These are phyloP conservation scores for Magnusiomyces tetraspermus DNA, from an alignment of 1,139 yeast species.

Conservation along the genomic window DNA sequence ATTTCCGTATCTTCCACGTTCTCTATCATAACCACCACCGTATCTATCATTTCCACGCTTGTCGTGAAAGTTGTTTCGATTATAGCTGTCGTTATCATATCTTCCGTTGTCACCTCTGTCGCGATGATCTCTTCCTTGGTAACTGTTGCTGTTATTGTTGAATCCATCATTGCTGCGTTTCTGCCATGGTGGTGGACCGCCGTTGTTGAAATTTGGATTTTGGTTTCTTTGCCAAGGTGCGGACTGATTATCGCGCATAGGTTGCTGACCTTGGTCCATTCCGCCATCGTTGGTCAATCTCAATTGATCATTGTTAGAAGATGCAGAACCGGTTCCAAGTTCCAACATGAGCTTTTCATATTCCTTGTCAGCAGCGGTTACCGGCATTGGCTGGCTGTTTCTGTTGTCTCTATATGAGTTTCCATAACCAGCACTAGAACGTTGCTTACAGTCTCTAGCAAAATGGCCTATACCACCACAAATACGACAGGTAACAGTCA, in stretches of 20 bases:
- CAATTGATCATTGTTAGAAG: conserved; percentile 1
- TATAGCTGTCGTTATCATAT: conserved; percentile 6
- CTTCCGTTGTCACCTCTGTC: conserved; percentile 6
- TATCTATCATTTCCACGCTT: conserved; percentile 5
- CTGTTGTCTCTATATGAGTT: conserved; percentile 16
- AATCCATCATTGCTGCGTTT: conserved; percentile 10
- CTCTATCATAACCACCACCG: background rate
- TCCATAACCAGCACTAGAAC: conserved; percentile 20
- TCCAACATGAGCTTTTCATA: conserved; percentile 45
- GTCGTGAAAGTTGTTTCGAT: background rate
- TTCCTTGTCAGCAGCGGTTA: conserved; percentile 37
- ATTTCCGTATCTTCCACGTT: conserved; percentile 1
- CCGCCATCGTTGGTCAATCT: conserved; percentile 11
- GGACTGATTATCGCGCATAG: conserved; percentile 6
- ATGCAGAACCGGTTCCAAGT: conserved; percentile 33
- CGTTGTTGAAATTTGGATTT: conserved; percentile 5
- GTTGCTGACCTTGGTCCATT: background rate
- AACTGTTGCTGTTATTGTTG: conserved; percentile 1
- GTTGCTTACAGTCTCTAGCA: conserved; percentile 70
- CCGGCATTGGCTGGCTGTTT: conserved; percentile 15
- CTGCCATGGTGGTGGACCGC: conserved; percentile 17
- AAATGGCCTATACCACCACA: conserved; percentile 85
- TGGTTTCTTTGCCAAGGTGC: conserved; percentile 15
- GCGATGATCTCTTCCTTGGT: conserved; percentile 4
- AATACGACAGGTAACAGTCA: conserved; percentile 56